Percentiles rank a stretch among this genome's conserved stretches.
phyloP scores from a whole-genome alignment of 1,284 basidiomycete genomes.

The Xanthoconium separans region DNA sequence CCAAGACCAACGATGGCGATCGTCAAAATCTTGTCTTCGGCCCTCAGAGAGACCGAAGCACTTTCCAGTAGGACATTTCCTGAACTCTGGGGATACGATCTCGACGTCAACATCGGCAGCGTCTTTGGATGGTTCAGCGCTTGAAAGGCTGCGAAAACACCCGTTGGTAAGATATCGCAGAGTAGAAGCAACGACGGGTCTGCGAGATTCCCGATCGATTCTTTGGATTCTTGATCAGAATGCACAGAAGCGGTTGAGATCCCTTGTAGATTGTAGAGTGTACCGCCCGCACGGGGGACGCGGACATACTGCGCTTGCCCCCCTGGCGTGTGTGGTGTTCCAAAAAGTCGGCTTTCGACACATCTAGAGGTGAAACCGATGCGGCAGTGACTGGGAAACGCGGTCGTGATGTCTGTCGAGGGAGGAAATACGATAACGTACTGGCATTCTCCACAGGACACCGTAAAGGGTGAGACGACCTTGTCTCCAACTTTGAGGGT shows the following conservation, averaged over 20 bases:
- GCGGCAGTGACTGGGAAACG: conserved; percentile 60
- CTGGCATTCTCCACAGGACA: conserved; percentile 81
- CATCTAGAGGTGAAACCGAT: conserved; percentile 80
- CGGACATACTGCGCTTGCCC: conserved; percentile 88
- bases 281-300: conserved; percentile 78
- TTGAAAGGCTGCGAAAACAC: conserved; percentile 73
- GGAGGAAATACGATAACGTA: conserved; percentile 38
- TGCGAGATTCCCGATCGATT: conserved; percentile 41
- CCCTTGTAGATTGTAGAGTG: conserved; percentile 66
- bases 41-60: conserved; percentile 26
- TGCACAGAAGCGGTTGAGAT: conserved; percentile 36
- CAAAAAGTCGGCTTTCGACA: conserved; percentile 65
- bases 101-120: conserved; percentile 52
- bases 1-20: conserved; percentile 72
- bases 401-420: background rate
- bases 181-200: conserved; percentile 70
- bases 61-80: conserved; percentile 20
- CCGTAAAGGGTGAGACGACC: conserved; percentile 86
- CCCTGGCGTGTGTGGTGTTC: conserved; percentile 70
- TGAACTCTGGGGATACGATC: conserved; percentile 54
- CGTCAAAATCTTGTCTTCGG: conserved; percentile 52
- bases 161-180: conserved; percentile 81
- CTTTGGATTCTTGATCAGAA: conserved; percentile 32
- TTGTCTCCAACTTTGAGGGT: conserved; percentile 76
- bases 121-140: conserved; percentile 71